A percentile compares a stretch with the other conserved stretches of the same genome.
Conservation (phyloP, 2,329 filamentous ascomycete species). For the Pleurostoma richardsiae region DNA sequence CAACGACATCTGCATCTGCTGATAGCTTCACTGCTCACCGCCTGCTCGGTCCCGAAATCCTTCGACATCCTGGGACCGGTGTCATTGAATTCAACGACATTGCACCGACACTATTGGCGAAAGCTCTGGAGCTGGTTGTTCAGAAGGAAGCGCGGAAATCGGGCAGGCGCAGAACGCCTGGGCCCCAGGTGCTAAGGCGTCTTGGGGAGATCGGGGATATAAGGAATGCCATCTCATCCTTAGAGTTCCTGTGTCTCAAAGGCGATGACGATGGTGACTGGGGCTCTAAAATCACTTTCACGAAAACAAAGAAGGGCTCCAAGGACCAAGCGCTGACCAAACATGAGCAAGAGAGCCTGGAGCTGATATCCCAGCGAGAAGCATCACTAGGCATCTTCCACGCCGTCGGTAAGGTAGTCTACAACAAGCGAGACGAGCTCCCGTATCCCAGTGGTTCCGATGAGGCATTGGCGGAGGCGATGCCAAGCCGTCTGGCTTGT, state of each 20-base stretch:
- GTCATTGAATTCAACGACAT: constrained; percentile 92
- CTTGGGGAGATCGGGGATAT: constrained; percentile 89
- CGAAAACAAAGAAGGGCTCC: constrained; percentile 59
- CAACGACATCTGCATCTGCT: constrained; percentile 75
- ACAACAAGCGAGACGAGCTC: constrained; percentile 78
- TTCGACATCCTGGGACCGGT: constrained; percentile 72
- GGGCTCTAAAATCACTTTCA: constrained; percentile 68
- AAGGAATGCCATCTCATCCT: constrained; percentile 81
- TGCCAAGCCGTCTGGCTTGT: constrained; percentile 56
- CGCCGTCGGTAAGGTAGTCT: constrained; percentile 90
- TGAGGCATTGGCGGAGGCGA: constrained; percentile 40
- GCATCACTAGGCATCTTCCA: constrained; percentile 92
- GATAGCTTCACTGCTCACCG: constrained; percentile 93
- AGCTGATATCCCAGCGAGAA: constrained; percentile 80
- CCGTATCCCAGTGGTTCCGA: constrained; percentile 27
- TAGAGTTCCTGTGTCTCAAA: constrained; percentile 88
- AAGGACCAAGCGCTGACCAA: constrained; percentile 61
- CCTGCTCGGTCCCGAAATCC: constrained; percentile 79
- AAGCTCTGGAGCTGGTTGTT: constrained; percentile 76
- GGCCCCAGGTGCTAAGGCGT: constrained; percentile 70
- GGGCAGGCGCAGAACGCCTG: constrained; percentile 68
- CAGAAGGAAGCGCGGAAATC: constrained; percentile 81
- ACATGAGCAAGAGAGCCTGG: constrained; percentile 73
- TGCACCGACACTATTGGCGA: constrained; percentile 77
- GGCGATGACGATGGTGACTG: constrained; percentile 70